Evolutionary conservation across 176 grass and related monocot genomes (phyloP), one percentile per base, ranked within the genome.

Genomic region (Avena atlantica): DNA sequence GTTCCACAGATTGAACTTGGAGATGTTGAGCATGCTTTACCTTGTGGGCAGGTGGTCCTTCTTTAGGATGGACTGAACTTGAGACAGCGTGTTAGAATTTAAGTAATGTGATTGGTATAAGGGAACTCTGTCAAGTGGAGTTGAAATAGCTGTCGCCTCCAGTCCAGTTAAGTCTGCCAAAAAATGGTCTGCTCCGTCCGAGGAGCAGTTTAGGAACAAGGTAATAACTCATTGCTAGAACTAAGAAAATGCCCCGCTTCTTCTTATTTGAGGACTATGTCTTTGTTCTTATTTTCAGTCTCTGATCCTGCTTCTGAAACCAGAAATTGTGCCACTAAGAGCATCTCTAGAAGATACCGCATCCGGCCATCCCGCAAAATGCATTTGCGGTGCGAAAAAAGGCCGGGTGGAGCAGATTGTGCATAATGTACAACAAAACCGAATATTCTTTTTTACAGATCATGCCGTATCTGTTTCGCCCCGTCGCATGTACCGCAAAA

Each of bases 71-170:
- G 47, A 49, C 85, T 51, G 93, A 97, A 60, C 86, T 98, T 45
- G 88, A 98, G 55, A 4, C 90, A 69, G 93, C 93, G 1, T 92
- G 89, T 37, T 90, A 98, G 80, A 74, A 82, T 59, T 98, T 95
- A 80, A 92, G 90, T 91, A 98, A 98, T 70, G 91, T 93, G 84
- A 89, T 95, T 34, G 88, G 78, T 20, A 93, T 15, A 95, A 94
- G 85, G 91, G 91, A 77, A 95, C 90, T 74, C 84, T 98, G n/a
- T 98, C 93, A 4, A 93, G 78, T 78, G 93, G 96, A 64, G 86
- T 90, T n/a, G 93, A 98, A 90, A 93, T 95, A 81, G 96, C 91
- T 5, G 96, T 98, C 19, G 71, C 86, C 20, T 98, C 95, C 48
- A 85, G 93, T 50, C 51, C 80, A 49, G 58, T 70, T 29, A 74